Evolutionary conservation across 345 rosid species (phyloP), one percentile per base, ranked within the genome.

Genomic region (Salix exigua): DNA sequence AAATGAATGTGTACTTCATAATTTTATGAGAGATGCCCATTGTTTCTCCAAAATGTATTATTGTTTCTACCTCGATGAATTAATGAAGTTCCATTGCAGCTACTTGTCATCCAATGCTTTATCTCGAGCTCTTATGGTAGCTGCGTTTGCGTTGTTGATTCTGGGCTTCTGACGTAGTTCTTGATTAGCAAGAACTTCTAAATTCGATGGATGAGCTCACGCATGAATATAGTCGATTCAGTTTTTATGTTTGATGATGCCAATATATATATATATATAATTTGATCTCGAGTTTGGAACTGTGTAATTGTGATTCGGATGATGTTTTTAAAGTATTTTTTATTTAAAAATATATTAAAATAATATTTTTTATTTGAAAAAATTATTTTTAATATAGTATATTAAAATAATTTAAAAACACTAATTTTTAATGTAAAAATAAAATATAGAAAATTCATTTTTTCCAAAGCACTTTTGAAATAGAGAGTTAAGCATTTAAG

Each of bases 401-500:
- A 4, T 33, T 0, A 33, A 33, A 33, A 33, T 4, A 33, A 33
- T 33, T 33, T 33, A 33, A 33, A 33, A 33, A 33, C 0, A 33
- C 0, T 33, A 31, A 31, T 0, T 31, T 31, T 31, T 31, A 33
- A 33, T 33, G 6, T 33, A 33, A 33, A 33, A n/a, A n/a, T n/a
- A n/a, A n/a, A n/a, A n/a, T n/a, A 28, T 1, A 1, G 2, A 28
- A 28, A 28, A 28, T 2, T 30, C 2, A 30, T 31, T 31, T 33
- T 4, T 33, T 31, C 0, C 0, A 31, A 4, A 31, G 5, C 33
- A 31, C 0, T 31, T 31, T 31, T 31, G 5, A 31, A 33, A 33
- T 33, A 0, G 0, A 33, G 35, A 4, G 5, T 33, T 1, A 3
- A 31, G 4, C 0, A 31, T 3, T 0, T 4, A 31, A 3, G 6